A percentile compares a stretch with the other conserved stretches of the same genome.
Evolutionary conservation across 371 early-diverging fungal species (phyloP).

Genomic region (Rhizopus stolonifer): DNA sequence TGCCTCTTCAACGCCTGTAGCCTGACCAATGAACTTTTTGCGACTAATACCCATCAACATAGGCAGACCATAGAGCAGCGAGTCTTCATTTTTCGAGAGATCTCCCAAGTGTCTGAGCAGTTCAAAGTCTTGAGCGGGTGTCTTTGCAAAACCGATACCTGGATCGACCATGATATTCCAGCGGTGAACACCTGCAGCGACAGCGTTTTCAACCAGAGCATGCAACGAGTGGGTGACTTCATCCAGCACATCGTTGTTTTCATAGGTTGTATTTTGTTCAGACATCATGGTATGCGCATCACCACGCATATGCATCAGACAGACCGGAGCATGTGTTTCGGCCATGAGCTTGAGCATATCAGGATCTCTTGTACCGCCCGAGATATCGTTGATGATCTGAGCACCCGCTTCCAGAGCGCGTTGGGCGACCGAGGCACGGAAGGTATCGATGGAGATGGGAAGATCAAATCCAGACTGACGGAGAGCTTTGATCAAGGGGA

Average conservation of each 20-base stretch:
- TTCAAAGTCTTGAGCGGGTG: slow-evolving; percentile 81
- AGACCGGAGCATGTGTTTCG: slow-evolving; percentile 78
- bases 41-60: slow-evolving; percentile 84
- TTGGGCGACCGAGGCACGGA: slow-evolving; percentile 76
- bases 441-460: slow-evolving; percentile 95
- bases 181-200: slow-evolving; percentile 79
- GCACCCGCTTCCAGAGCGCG: slow-evolving; percentile 83
- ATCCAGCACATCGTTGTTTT: slow-evolving; percentile 67
- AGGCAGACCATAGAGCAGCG: slow-evolving; percentile 74
- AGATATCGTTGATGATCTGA: slow-evolving; percentile 91
- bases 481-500: slow-evolving; percentile 84
- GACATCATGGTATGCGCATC: slow-evolving; percentile 86
- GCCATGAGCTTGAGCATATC: slow-evolving; percentile 82
- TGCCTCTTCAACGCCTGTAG: slow-evolving; percentile 70
- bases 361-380: slow-evolving; percentile 85
- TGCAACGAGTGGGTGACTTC: slow-evolving; percentile 72
- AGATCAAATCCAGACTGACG: slow-evolving; percentile 60
- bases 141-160: slow-evolving; percentile 97
- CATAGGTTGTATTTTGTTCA: slow-evolving; percentile 68
- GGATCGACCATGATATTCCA: slow-evolving; percentile 98
- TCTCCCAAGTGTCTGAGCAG: slow-evolving; percentile 72
- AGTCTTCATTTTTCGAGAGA: slow-evolving; percentile 52
- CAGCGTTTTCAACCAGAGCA: slow-evolving; percentile 65
- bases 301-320: slow-evolving; percentile 97
- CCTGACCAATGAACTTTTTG: slow-evolving; percentile 84